phyloP scores from a whole-genome alignment of 2,329 filamentous ascomycete species.

The Tolypocladium ovalisporum region DNA sequence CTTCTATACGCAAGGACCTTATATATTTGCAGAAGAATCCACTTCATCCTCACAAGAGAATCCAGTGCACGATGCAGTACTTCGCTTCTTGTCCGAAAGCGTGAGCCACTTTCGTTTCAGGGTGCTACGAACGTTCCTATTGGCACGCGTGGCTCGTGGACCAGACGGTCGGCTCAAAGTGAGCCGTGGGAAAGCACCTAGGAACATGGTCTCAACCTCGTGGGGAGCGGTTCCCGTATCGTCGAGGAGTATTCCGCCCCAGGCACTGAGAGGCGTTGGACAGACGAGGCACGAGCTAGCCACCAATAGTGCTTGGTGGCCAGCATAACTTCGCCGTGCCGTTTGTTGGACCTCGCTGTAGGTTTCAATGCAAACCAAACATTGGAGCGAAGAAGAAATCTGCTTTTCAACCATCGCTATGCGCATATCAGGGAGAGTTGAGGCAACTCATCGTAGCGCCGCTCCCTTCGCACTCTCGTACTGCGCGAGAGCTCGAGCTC shows the following conservation, averaged over 20 bases:
- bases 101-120: not conserved
- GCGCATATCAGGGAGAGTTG: not conserved
- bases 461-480: not conserved
- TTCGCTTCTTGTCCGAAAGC: not conserved
- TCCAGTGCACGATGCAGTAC: not conserved
- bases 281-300: not conserved
- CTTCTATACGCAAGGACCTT: no score
- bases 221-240: not conserved
- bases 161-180: not conserved
- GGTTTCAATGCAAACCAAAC: not conserved
- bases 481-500: not conserved
- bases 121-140: no score
- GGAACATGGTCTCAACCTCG: not conserved
- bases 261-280: not conserved
- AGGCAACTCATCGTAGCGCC: not conserved
- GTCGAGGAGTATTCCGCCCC: not conserved
- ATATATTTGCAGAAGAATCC: no score
- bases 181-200: not conserved
- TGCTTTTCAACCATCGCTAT: not conserved
- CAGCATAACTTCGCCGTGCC: not conserved
- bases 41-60: not conserved
- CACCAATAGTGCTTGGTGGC: not conserved
- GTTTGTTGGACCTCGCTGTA: not conserved
- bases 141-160: not conserved
- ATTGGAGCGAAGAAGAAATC: not conserved